Conservation (phyloP, 192 early-diverging fungal genomes). For the Mortierella antarctica region DNA sequence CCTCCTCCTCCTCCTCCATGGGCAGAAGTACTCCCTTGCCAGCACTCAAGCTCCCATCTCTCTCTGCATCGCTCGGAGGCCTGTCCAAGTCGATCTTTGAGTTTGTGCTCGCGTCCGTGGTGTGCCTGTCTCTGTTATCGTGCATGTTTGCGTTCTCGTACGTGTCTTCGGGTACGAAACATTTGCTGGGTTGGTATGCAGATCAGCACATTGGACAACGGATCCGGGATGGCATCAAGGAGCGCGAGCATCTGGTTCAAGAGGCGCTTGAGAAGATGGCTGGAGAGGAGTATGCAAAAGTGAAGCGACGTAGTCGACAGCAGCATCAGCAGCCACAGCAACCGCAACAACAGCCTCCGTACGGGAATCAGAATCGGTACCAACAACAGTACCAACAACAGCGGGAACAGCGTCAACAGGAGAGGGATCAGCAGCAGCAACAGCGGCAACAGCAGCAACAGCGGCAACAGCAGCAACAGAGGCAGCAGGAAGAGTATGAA, state of each 20-base stretch:
- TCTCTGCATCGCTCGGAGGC: conserved; percentile 15
- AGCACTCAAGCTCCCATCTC: conserved; percentile 27
- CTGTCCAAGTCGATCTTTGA: conserved; percentile 31
- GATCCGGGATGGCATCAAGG: conserved; percentile 41
- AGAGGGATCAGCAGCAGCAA: conserved; percentile 16
- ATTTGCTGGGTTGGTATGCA: conserved; percentile 40
- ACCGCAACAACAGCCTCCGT: conserved; percentile 2
- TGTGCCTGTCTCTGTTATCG: conserved; percentile 29
- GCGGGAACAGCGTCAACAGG: conserved; percentile 25
- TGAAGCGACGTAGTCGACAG: conserved; percentile 36
- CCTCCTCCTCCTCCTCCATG: too few relatives aligned
- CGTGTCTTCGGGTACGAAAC: conserved; percentile 32
- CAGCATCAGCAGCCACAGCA: conserved; percentile 18
- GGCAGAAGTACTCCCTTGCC: not conserved
- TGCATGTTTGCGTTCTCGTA: conserved; percentile 46
- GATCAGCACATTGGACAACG: conserved; percentile 46
- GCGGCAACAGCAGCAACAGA: conserved; percentile 23
- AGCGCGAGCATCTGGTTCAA: conserved; percentile 42
- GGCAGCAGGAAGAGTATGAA: conserved; percentile 11
- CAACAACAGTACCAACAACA: conserved; percentile 26
- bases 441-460: conserved; percentile 28
- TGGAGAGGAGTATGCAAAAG: conserved; percentile 42
- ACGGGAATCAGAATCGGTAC: conserved; percentile 11
- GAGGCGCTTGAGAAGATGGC: conserved; percentile 52
- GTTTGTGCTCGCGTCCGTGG: conserved; percentile 21